Base-by-base conservation (phyloP, 345 rosid genomes). In the Syzygium jambos region DNA sequence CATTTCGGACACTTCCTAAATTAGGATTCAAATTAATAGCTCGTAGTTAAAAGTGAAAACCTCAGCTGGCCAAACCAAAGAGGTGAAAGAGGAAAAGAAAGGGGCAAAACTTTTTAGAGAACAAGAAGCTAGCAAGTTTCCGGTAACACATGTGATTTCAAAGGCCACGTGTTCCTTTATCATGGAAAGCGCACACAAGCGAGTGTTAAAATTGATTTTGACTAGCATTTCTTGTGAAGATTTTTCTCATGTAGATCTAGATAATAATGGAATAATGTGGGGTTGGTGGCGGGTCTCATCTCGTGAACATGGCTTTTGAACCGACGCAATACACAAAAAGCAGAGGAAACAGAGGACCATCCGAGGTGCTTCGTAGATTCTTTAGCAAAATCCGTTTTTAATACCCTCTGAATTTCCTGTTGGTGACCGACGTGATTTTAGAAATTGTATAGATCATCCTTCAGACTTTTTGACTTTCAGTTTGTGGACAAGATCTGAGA, bases 241-340 rank as follows among this genome's bases (percentile, higher is more conserved):
- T 73, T 19, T 73, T 38, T 73, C 80, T 73, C 49, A 19, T 73
- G 25, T 73, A 34, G 49, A 22, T 34, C 19, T 1, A 6, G 80
- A 73, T 73, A 2, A 4, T 13, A 73, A 27, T 21, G 52, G 49
- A 86, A 49, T 54, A 78, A 59, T 11, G n/a, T 46, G 12, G 85
- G 85, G 89, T 83, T 22, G 85, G 88, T 89, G 73, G 78, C 8
- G 34, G 85, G 88, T 87, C 84, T 80, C 84, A 88, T 85, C 73
- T 88, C 92, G 88, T 87, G 90, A 91, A 53, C 52, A 0, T 51
- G 77, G n/a, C 65, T 30, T 57, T 43, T 87, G 53, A 49, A 65
- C 73, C 83, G 59, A 17, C 49, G 27, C 80, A 5, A 73, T 19
- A 38, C 49, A 11, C 25, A 25, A 19, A 73, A 73, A 73, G 21